A percentile compares a stretch with the other conserved stretches of the same genome.
Evolutionary conservation across 176 grass and related monocot species (phyloP).

Genomic region (Tillandsia fasciculata): DNA sequence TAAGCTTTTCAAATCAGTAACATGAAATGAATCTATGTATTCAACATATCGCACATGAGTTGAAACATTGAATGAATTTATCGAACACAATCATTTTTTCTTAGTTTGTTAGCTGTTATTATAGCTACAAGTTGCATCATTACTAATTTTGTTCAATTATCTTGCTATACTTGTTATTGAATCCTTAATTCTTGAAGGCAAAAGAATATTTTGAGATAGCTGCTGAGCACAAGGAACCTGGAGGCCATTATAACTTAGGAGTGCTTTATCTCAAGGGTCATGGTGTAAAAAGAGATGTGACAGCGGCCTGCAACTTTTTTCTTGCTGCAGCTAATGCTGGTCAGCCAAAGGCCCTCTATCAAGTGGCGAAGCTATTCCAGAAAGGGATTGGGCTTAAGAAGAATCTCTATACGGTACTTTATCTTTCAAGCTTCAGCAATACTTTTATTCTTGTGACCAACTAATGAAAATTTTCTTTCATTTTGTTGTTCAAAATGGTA

Average conservation of each 20-base stretch:
- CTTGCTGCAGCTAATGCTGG: constrained; percentile 75
- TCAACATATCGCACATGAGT: neutral
- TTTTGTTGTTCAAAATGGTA: too few species aligned
- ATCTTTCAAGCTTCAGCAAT: neutral
- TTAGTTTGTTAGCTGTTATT: neutral
- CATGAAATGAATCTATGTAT: neutral
- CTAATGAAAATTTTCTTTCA: too few species aligned
- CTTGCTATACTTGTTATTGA: constrained; percentile 8
- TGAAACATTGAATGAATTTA: neutral
- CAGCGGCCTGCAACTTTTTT: constrained; percentile 48
- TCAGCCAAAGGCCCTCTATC: constrained; percentile 96
- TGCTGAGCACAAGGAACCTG: constrained; percentile 65
- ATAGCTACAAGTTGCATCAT: neutral
- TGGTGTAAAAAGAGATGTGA: constrained; percentile 85
- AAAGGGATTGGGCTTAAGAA: constrained; percentile 89
- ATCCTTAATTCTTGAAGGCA: constrained; percentile 40
- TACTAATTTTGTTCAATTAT: constrained; percentile 1
- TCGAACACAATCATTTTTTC: neutral
- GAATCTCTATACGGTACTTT: constrained; percentile 85
- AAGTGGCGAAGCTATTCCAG: constrained; percentile 93
- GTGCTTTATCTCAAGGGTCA: constrained; percentile 90
- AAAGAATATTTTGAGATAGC: constrained; percentile 89
- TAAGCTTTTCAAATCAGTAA: neutral
- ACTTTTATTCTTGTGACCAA: neutral
- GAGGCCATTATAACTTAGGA: constrained; percentile 95